Conservation (phyloP, 2,329 filamentous ascomycete species). For the Fusarium equiseti region DNA sequence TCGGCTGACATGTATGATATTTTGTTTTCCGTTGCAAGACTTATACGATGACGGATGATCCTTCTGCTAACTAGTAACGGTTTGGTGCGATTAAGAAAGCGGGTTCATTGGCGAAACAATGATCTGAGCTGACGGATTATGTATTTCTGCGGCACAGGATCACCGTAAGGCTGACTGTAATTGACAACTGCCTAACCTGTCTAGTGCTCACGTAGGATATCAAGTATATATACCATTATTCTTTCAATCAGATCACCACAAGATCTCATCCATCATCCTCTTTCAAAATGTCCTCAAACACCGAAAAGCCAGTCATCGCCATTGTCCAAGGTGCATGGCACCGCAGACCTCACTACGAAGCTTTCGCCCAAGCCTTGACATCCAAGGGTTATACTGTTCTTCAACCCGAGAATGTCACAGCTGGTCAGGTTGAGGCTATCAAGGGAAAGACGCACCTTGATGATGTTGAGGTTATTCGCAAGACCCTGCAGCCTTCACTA, state of each 20-base stretch:
- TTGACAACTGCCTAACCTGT: neutral
- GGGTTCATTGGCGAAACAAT: neutral
- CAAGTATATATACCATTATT: neutral
- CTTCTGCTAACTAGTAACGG: neutral
- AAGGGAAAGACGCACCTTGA: constrained; percentile 16
- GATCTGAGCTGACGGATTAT: too few relatives aligned
- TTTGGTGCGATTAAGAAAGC: fast-evolving
- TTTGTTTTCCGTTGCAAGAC: neutral
- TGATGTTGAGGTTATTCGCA: constrained; percentile 2
- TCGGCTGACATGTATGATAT: too few relatives aligned
- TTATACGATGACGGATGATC: neutral
- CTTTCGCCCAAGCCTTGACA: neutral
- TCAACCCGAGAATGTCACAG: neutral
- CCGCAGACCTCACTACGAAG: constrained; percentile 12
- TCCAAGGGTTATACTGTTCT: constrained; percentile 11
- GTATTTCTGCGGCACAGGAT: neutral
- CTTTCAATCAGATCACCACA: too few relatives aligned
- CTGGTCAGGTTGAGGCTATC: neutral
- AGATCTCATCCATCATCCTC: neutral
- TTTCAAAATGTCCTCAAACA: neutral
- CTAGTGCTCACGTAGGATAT: neutral
- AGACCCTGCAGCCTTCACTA: neutral
- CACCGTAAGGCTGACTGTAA: neutral
- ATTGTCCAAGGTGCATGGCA: constrained; percentile 31
- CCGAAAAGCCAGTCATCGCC: constrained; percentile 7